phyloP scores from a whole-genome alignment of 1,139 yeast genomes.

The Diutina sp. region DNA sequence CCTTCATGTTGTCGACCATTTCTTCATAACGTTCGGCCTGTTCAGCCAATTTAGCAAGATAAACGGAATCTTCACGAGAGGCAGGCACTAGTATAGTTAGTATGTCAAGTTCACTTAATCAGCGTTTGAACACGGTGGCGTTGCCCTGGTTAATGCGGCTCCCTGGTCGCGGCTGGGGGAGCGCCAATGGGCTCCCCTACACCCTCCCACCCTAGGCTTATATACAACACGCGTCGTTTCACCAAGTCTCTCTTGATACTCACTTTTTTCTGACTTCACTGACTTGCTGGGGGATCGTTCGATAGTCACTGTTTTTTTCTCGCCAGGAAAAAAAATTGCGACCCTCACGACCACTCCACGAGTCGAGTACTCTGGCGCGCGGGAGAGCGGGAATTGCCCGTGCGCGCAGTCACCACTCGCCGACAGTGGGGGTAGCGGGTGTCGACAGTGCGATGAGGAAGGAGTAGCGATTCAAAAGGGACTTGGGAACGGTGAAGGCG shows the following conservation, averaged over 20 bases:
- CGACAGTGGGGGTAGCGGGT: neutral
- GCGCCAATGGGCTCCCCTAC: neutral
- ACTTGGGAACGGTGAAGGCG: neutral
- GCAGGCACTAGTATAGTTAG: conserved; percentile 9
- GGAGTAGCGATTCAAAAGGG: neutral
- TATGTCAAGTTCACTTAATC: neutral
- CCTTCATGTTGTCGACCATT: conserved; percentile 98
- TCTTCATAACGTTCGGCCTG: conserved; percentile 99
- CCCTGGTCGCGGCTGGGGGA: neutral
- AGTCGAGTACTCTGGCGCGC: neutral
- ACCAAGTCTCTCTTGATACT: neutral
- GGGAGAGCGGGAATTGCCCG: neutral
- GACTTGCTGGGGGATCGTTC: neutral
- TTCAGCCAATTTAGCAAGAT: conserved; percentile 97
- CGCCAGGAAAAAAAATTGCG: conserved; percentile 1
- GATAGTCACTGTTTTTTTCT: conserved; percentile 1
- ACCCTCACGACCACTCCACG: neutral
- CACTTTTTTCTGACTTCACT: neutral
- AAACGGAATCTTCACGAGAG: conserved; percentile 96
- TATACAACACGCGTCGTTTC: neutral
- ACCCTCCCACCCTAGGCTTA: neutral
- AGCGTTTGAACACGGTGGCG: neutral
- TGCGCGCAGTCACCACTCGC: neutral
- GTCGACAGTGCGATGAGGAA: neutral
- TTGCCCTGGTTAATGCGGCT: neutral